These are phyloP conservation scores for Thraustochytrium sp. DNA, from an alignment of 352 stramenopile species.

Conservation along the genomic window DNA sequence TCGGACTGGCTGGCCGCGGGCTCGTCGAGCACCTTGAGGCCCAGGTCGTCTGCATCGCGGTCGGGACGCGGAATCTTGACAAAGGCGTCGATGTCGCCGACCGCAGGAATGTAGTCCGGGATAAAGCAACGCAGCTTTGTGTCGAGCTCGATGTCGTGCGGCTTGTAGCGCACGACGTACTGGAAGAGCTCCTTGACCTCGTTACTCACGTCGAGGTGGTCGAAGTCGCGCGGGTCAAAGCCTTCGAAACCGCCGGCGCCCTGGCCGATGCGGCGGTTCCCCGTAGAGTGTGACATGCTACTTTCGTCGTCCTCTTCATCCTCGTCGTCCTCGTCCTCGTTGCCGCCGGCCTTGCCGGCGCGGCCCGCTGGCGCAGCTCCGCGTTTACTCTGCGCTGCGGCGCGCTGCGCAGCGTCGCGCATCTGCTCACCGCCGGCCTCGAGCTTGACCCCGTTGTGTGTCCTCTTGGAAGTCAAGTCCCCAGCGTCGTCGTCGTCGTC, in stretches of 20 bases:
- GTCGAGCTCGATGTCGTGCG: slow-evolving; percentile 88
- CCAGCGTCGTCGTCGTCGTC: neutral
- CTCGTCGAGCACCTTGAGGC: slow-evolving; percentile 87
- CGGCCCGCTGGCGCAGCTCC: neutral
- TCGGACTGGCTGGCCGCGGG: slow-evolving; percentile 82
- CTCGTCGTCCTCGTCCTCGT: slow-evolving; percentile 8
- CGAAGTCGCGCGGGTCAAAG: slow-evolving; percentile 19
- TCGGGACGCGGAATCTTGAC: slow-evolving; percentile 63
- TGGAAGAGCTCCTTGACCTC: slow-evolving; percentile 84
- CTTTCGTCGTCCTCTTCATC: slow-evolving; percentile 7
- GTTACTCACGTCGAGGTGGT: slow-evolving; percentile 62
- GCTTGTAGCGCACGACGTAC: slow-evolving; percentile 88
- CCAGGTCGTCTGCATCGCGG: slow-evolving; percentile 73
- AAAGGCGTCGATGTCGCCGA: slow-evolving; percentile 92
- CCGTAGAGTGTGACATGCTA: slow-evolving; percentile 1
- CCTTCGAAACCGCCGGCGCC: neutral
- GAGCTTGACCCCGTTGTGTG: slow-evolving; percentile 4
- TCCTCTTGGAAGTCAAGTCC: neutral
- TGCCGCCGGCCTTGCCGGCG: neutral
- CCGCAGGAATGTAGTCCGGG: slow-evolving; percentile 88
- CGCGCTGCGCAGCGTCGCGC: slow-evolving; percentile 1
- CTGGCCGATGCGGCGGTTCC: neutral
- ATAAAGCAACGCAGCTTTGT: slow-evolving; percentile 92
- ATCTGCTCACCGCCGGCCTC: neutral
- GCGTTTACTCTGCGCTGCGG: neutral